Conservation (phyloP, 139 green algal genomes). For the Axilococcus clingmanii region DNA sequence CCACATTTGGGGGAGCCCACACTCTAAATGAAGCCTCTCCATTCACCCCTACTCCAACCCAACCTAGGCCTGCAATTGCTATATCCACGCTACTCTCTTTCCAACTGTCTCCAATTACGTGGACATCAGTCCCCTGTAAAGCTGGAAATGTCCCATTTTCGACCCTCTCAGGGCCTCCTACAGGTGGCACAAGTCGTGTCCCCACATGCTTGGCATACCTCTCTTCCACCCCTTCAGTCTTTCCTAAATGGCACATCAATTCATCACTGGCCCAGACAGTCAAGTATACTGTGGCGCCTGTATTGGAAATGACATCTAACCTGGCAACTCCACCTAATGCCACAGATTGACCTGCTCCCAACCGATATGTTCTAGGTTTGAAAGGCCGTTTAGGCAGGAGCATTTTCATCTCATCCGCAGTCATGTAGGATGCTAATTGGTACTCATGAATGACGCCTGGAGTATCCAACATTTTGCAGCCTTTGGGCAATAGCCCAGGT, state of each 20-base stretch:
- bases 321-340: constrained; percentile 77
- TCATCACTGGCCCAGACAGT: constrained; percentile 74
- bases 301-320: constrained; percentile 71
- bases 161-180: constrained; percentile 6
- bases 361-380: constrained; percentile 79
- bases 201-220: constrained; percentile 51
- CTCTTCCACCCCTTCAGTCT: constrained; percentile 62
- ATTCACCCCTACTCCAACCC: constrained; percentile 69
- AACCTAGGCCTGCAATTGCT: constrained; percentile 75
- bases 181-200: constrained; percentile 50
- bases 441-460: constrained; percentile 86
- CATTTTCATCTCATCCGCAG: constrained; percentile 63
- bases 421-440: constrained; percentile 68
- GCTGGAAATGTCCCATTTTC: constrained; percentile 16
- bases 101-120: constrained; percentile 39
- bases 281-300: constrained; percentile 79
- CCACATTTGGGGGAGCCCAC: constrained; percentile 68
- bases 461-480: constrained; percentile 80
- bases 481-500: constrained; percentile 59
- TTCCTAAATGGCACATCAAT: constrained; percentile 73
- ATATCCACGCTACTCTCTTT: constrained; percentile 41
- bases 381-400: constrained; percentile 58
- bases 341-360: constrained; percentile 55
- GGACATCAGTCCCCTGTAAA: constrained; percentile 36
- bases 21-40: constrained; percentile 64